Base-by-base conservation (phyloP, 768 basidiomycete species). In the Dentipellis sp. region DNA sequence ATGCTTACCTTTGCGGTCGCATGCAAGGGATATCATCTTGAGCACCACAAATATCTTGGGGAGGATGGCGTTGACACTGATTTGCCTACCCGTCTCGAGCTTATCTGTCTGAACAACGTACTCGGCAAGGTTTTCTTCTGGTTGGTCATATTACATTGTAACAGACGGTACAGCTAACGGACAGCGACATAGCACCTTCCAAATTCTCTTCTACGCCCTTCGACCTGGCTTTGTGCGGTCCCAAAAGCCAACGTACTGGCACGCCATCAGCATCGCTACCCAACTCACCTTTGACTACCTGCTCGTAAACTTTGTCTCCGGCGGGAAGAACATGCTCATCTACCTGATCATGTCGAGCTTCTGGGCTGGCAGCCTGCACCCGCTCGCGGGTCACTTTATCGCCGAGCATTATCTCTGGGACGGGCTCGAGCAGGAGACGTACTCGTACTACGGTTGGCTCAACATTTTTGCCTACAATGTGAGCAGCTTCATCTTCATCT, bases 91-190 rank as follows among this genome's bases (percentile, higher is more conserved):
- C 77, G 76, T 49, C 55, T 95, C 0, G 97, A 99, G 68, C 78
- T 97, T 17, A 60, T 94, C 50, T 79, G 86, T 50, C 75, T 99
- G 58, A 93, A 94, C 71, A 97, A 97, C 65, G 95, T 98, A 9
- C 81, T 97, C 12, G 97, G 97, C 36, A 99, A 99, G 69, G 91
- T 94, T 1, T 97, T 99, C 71, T 99, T 98, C 68, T 90, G 91
- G 93, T 95, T 64, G 19, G 55, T 38, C 7, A 37, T 36, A 52
- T 51, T 47, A 38, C 39, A 9, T 12, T 50, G 29, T 38, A 12
- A 4, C 19, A 42, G 16, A 16, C 34, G 21, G 19, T 14, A 11
- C n/a, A 52, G 14, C 53, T 16, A 22, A 39, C 14, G 23, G 35
- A n/a, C 21, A 35, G 36, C 10, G 3, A 9, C 65, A 10, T 23